phyloP scores from a whole-genome alignment of 306 rosid species.

The Argentina anserina region DNA sequence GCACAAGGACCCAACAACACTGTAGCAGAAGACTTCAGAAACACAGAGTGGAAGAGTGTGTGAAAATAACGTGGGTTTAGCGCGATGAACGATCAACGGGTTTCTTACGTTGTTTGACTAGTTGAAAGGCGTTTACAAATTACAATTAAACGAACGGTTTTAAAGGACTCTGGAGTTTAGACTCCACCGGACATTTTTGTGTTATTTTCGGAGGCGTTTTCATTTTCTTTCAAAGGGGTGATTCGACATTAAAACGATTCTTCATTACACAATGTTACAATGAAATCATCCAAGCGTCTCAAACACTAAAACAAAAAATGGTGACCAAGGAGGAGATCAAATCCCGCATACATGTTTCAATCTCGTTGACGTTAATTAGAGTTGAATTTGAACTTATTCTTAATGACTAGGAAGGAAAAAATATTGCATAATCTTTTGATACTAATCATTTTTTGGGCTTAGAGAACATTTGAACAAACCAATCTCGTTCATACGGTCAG shows the following conservation, averaged over 20 bases:
- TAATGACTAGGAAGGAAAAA: too few relatives aligned
- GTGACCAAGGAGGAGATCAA: too few relatives aligned
- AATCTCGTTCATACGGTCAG: too few relatives aligned
- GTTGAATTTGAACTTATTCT: too few relatives aligned
- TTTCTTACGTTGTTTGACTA: too few relatives aligned
- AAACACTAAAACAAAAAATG: too few relatives aligned
- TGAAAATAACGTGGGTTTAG: neutral
- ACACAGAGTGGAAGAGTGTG: neutral
- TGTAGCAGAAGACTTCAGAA: neutral
- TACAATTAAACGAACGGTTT: neutral
- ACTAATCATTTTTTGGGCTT: too few relatives aligned
- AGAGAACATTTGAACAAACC: too few relatives aligned
- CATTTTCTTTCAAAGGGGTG: neutral
- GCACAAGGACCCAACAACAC: neutral
- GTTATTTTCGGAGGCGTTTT: neutral
- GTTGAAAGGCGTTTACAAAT: neutral
- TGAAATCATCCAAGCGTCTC: too few relatives aligned
- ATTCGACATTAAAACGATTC: neutral
- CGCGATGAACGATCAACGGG: neutral
- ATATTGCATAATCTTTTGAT: too few relatives aligned
- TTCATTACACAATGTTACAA: neutral
- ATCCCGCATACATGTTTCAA: too few relatives aligned
- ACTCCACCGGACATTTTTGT: neutral
- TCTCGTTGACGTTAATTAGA: too few relatives aligned
- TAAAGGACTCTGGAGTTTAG: neutral